Evolutionary conservation across 2,329 filamentous ascomycete genomes (phyloP).

Genomic region (Alternaria sp.): DNA sequence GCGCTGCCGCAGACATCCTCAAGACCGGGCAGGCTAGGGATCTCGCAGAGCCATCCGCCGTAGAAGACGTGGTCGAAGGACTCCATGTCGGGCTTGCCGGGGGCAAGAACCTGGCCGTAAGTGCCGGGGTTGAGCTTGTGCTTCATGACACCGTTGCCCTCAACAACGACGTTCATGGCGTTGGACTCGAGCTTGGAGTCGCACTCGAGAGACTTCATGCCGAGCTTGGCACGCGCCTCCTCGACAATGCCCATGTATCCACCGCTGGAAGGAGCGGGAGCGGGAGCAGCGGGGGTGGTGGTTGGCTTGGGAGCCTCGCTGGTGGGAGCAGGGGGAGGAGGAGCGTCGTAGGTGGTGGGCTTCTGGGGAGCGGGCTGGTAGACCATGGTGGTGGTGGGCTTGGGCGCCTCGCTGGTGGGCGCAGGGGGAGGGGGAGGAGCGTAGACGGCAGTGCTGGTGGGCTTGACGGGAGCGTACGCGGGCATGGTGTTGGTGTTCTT

Average conservation of each 20-base stretch:
- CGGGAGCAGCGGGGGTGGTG: slow-evolving; percentile 9
- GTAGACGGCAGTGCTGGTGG: not conserved
- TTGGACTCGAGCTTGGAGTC: slow-evolving; percentile 34
- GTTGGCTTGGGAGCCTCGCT: slow-evolving; percentile 12
- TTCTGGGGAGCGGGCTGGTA: not conserved
- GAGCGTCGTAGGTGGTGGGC: slow-evolving; percentile 6
- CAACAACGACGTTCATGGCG: slow-evolving; percentile 28
- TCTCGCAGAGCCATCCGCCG: slow-evolving; percentile 47
- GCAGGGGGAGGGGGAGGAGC: slow-evolving; percentile 2
- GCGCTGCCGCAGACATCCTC: slow-evolving; percentile 28
- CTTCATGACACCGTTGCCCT: slow-evolving; percentile 38
- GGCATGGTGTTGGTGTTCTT: slow-evolving; percentile 9
- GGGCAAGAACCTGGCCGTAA: slow-evolving; percentile 38
- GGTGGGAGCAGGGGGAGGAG: slow-evolving; percentile 4
- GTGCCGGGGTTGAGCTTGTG: slow-evolving; percentile 43
- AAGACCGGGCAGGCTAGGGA: slow-evolving; percentile 31
- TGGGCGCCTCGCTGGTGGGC: slow-evolving; percentile 3
- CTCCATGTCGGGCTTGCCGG: slow-evolving; percentile 18
- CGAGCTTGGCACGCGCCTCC: slow-evolving; percentile 38
- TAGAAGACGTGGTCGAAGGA: slow-evolving; percentile 41
- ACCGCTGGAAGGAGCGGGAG: slow-evolving; percentile 14
- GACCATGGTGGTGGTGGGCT: slow-evolving; percentile 1
- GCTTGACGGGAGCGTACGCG: slow-evolving; percentile 7
- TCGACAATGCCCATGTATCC: slow-evolving; percentile 38
- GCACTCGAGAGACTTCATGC: slow-evolving; percentile 22